Conservation (phyloP, 306 rosid species). For the Biancaea sappan region DNA sequence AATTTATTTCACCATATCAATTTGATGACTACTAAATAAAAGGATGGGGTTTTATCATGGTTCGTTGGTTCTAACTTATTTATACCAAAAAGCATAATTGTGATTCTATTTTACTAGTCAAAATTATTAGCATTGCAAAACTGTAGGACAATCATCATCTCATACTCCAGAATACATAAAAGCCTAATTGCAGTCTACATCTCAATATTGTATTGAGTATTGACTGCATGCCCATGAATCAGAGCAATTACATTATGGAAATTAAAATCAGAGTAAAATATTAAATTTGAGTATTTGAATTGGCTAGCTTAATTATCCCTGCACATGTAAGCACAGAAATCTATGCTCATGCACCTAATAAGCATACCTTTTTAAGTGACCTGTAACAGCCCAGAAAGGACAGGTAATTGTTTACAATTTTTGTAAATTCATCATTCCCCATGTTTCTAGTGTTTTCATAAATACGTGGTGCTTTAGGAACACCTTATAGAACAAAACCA, state of each 20-base stretch:
- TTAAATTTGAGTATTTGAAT: no score
- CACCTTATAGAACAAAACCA: conserved; percentile 9
- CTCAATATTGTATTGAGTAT: background rate
- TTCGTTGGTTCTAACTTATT: background rate
- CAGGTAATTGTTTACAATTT: background rate
- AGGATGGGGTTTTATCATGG: background rate
- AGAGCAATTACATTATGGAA: no score
- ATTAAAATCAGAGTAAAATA: no score
- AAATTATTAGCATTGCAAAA: background rate
- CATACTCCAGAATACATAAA: no score
- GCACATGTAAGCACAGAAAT: no score
- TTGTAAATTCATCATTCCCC: background rate
- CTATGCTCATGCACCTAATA: no score
- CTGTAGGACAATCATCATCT: background rate
- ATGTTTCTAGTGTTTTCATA: background rate
- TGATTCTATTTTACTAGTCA: background rate
- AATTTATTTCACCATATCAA: conserved; percentile 7
- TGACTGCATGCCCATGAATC: no score
- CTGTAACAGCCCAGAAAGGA: background rate
- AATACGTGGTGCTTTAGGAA: background rate
- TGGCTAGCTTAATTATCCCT: no score
- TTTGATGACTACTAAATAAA: background rate
- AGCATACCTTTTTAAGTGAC: background rate
- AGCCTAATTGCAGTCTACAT: background rate
- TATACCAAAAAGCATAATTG: conserved; percentile 1